Percentiles rank a stretch among this genome's conserved stretches.
Evolutionary conservation across 2,329 filamentous ascomycete species (phyloP).

Genomic region (Sclerotinia sclerotiorum): DNA sequence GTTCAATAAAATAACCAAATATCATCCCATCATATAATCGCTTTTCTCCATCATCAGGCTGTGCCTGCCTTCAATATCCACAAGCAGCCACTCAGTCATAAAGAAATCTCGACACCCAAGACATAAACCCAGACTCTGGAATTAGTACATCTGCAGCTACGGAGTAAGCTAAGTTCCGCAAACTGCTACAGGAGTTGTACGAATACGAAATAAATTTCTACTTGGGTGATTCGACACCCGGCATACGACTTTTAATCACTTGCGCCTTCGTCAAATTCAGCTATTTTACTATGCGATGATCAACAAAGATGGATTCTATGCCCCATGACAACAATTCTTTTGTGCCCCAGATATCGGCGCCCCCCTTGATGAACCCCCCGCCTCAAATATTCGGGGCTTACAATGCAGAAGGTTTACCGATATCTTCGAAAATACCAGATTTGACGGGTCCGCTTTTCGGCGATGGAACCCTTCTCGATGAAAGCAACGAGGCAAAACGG

Average conservation of each 20-base stretch:
- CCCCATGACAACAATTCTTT: slow-evolving; percentile 35
- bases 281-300: slow-evolving; percentile 24
- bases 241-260: neutral
- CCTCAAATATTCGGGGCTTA: slow-evolving; percentile 70
- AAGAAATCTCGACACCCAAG: slow-evolving; percentile 1
- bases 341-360: slow-evolving; percentile 59
- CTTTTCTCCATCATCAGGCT: neutral
- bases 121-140: neutral
- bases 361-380: slow-evolving; percentile 64
- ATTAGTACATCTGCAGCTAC: neutral
- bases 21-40: neutral
- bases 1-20: neutral
- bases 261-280: neutral
- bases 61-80: slow-evolving; percentile 15
- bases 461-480: slow-evolving; percentile 57
- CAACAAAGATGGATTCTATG: slow-evolving; percentile 29
- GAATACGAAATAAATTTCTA: slow-evolving; percentile 18
- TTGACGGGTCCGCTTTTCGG: slow-evolving; percentile 62
- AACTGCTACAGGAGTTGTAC: slow-evolving; percentile 8
- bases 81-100: slow-evolving; percentile 10
- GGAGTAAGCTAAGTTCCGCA: slow-evolving; percentile 1
- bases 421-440: slow-evolving; percentile 56
- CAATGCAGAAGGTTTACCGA: slow-evolving; percentile 57
- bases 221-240: neutral
- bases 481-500: slow-evolving; percentile 73